phyloP scores from a whole-genome alignment of 345 rosid genomes.

The Populus deltoides region DNA sequence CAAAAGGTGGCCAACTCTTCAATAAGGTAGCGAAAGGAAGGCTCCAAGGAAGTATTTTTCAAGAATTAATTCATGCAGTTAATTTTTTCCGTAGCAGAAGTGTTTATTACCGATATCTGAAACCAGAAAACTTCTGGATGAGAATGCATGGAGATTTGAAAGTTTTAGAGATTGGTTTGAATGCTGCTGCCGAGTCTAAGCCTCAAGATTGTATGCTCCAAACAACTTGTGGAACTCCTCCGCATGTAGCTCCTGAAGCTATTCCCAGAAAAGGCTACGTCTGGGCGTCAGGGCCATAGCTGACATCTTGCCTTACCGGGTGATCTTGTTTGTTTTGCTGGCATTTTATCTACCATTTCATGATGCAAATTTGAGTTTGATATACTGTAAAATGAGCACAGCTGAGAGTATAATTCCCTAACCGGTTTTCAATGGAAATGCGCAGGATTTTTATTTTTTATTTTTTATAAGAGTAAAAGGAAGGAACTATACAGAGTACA shows the following conservation, averaged over 20 bases:
- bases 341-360: constrained; percentile 19
- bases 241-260: constrained; percentile 19
- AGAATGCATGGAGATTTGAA: background rate
- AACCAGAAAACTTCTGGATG: constrained; percentile 20
- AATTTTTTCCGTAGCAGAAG: constrained; percentile 17
- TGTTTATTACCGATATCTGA: constrained; percentile 16
- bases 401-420: too few species aligned
- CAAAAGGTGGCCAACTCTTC: constrained; percentile 26
- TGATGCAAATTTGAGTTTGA: too few species aligned
- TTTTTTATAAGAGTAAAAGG: too few species aligned
- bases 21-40: constrained; percentile 1
- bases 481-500: too few species aligned
- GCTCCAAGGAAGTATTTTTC: constrained; percentile 10
- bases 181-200: constrained; percentile 4
- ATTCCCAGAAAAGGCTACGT: constrained; percentile 9
- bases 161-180: constrained; percentile 12
- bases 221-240: constrained; percentile 14
- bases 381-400: too few species aligned
- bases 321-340: constrained; percentile 23
- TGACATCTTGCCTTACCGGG: constrained; percentile 26
- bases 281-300: constrained; percentile 13
- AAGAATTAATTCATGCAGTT: constrained; percentile 19
- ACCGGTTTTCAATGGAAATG: too few species aligned
- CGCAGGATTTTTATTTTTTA: too few species aligned
- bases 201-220: constrained; percentile 15